Percentiles rank a stretch among this genome's conserved stretches.
Evolutionary conservation across 2,329 filamentous ascomycete genomes (phyloP).

Genomic region (Claviceps capensis): DNA sequence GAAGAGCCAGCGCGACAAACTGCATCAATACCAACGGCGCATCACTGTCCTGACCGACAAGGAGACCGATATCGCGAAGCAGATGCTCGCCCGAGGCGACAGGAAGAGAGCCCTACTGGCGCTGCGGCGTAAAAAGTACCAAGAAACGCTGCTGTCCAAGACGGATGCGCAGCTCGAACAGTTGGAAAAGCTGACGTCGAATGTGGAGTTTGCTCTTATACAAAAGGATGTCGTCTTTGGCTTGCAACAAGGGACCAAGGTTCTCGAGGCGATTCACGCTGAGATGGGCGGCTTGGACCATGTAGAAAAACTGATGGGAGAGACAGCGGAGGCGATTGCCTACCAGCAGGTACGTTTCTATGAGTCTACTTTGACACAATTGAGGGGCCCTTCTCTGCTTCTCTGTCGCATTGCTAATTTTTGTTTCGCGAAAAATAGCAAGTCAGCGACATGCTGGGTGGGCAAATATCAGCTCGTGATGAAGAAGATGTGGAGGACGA

Average conservation of each 20-base stretch:
- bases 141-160: conserved; percentile 75
- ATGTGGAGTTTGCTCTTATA: conserved; percentile 89
- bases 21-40: conserved; percentile 88
- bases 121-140: conserved; percentile 90
- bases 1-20: conserved; percentile 92
- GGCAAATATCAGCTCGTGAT: conserved; percentile 82
- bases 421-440: conserved; percentile 41
- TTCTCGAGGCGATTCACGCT: conserved; percentile 78
- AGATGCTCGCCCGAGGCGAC: conserved; percentile 70
- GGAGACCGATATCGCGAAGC: conserved; percentile 73
- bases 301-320: conserved; percentile 90
- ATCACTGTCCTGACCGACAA: conserved; percentile 75
- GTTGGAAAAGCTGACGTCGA: conserved; percentile 74
- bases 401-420: background rate
- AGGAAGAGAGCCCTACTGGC: conserved; percentile 74
- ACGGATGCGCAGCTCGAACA: conserved; percentile 91
- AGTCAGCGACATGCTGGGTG: conserved; percentile 79
- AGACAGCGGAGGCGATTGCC: conserved; percentile 76
- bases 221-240: conserved; percentile 95
- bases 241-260: conserved; percentile 77
- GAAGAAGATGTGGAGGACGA: conserved; percentile 98
- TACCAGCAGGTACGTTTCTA: conserved; percentile 61
- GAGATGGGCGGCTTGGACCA: conserved; percentile 94
- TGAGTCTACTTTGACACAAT: background rate
- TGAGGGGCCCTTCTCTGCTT: background rate